Percentiles rank a stretch among this genome's conserved stretches.
phyloP scores from a whole-genome alignment of 192 early-diverging fungal species.

The Podila minutissima region DNA sequence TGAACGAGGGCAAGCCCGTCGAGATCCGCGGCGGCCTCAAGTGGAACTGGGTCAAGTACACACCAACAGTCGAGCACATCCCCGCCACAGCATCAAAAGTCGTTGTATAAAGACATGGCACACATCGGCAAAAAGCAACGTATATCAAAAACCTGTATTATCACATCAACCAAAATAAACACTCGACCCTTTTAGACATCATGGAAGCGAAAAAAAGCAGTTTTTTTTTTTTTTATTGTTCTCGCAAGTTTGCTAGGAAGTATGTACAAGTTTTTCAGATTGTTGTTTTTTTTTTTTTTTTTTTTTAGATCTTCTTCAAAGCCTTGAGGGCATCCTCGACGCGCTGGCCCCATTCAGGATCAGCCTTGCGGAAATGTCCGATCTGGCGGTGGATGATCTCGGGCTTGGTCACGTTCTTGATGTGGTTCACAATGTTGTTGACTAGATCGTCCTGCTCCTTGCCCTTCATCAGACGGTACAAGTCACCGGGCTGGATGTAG shows the following conservation, averaged over 20 bases:
- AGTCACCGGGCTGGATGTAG: constrained; percentile 72
- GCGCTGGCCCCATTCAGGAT: constrained; percentile 76
- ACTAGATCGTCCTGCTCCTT: constrained; percentile 72
- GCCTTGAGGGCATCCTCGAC: constrained; percentile 63
- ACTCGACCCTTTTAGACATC: too few relatives aligned
- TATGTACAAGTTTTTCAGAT: not conserved
- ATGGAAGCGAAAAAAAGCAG: too few relatives aligned
- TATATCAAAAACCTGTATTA: too few relatives aligned
- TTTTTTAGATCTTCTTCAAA: not conserved
- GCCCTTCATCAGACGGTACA: constrained; percentile 72
- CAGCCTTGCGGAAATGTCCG: constrained; percentile 75
- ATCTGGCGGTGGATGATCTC: constrained; percentile 78
- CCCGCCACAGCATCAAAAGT: constrained; percentile 9
- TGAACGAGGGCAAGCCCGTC: constrained; percentile 50
- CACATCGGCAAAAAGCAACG: not conserved
- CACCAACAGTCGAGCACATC: constrained; percentile 41
- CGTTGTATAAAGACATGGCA: constrained; percentile 13
- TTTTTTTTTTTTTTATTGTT: not conserved
- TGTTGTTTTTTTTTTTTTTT: not conserved
- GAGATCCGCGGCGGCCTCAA: constrained; percentile 52
- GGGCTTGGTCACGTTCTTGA: constrained; percentile 67
- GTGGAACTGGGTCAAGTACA: constrained; percentile 52
- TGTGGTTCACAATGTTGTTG: constrained; percentile 66
- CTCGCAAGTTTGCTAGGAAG: not conserved
- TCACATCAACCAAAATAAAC: too few relatives aligned